These are phyloP conservation scores for Saururus chinensis DNA, from an alignment of 164 flowering plant genomes.

Conservation along the genomic window DNA sequence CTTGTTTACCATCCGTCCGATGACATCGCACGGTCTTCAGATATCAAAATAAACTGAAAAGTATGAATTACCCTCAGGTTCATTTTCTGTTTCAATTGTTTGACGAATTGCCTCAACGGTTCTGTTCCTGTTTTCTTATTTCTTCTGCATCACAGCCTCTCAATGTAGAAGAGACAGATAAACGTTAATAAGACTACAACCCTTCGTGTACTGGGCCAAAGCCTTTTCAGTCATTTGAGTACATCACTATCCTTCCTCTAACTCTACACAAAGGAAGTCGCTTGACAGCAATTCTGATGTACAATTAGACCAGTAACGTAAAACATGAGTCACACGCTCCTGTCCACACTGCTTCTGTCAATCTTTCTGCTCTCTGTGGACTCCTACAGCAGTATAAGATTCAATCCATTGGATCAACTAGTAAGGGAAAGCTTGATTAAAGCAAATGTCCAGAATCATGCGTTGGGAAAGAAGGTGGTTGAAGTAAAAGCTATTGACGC, in stretches of 20 bases:
- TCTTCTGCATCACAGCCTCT: too few relatives aligned
- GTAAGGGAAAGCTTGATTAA: neutral
- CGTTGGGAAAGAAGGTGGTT: neutral
- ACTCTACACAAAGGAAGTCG: neutral
- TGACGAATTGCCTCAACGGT: too few relatives aligned
- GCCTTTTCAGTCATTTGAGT: too few relatives aligned
- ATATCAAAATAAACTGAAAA: too few relatives aligned
- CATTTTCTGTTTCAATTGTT: too few relatives aligned
- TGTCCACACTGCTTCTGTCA: neutral
- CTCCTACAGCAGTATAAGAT: neutral
- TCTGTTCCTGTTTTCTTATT: too few relatives aligned
- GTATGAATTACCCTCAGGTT: too few relatives aligned
- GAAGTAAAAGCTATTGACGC: neutral
- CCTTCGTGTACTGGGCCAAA: too few relatives aligned
- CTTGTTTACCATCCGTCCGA: too few relatives aligned
- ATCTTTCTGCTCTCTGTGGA: neutral
- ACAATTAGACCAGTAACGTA: neutral
- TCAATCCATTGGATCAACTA: neutral
- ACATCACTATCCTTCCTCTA: neutral
- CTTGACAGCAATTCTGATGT: neutral
- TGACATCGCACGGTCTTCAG: too few relatives aligned
- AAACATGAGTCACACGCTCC: neutral
- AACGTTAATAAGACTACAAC: too few relatives aligned
- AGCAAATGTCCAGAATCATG: neutral
- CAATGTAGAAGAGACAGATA: too few relatives aligned